These are phyloP conservation scores for Delitschia confertaspora DNA, from an alignment of 495 filamentous ascomycete species.

Conservation along the genomic window DNA sequence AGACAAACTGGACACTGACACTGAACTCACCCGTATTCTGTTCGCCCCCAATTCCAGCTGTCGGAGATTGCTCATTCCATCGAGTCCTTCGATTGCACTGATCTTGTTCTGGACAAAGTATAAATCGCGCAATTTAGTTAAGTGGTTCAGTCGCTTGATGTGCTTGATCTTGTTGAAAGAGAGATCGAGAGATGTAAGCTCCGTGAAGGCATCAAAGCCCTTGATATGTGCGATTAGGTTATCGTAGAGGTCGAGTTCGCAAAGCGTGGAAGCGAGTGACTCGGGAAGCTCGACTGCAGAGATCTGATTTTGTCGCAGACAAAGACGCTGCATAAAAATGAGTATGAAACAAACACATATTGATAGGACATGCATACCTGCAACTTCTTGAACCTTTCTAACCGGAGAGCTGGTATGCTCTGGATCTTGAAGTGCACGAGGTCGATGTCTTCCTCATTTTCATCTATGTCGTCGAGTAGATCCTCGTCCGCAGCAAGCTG, in stretches of 20 bases:
- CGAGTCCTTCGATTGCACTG: slow-evolving; percentile 71
- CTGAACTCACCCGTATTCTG: slow-evolving; percentile 56
- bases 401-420: slow-evolving; percentile 64
- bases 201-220: slow-evolving; percentile 65
- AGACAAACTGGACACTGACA: neutral
- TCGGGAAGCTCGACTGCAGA: slow-evolving; percentile 64
- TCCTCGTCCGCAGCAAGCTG: slow-evolving; percentile 55
- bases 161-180: slow-evolving; percentile 99
- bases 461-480: slow-evolving; percentile 12
- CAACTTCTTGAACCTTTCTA: slow-evolving; percentile 74
- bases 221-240: slow-evolving; percentile 87
- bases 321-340: slow-evolving; percentile 53
- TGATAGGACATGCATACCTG: slow-evolving; percentile 39
- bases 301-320: slow-evolving; percentile 90
- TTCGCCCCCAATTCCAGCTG: slow-evolving; percentile 91
- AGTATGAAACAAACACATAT: neutral
- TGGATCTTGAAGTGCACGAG: slow-evolving; percentile 75
- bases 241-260: slow-evolving; percentile 93
- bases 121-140: slow-evolving; percentile 70
- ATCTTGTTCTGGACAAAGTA: slow-evolving; percentile 97
- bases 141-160: slow-evolving; percentile 79
- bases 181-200: slow-evolving; percentile 74
- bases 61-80: slow-evolving; percentile 59
- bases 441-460: slow-evolving; percentile 63
- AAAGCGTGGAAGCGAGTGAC: slow-evolving; percentile 51